Conservation (phyloP, 2,329 filamentous ascomycete genomes). For the Fusarium sp. region DNA sequence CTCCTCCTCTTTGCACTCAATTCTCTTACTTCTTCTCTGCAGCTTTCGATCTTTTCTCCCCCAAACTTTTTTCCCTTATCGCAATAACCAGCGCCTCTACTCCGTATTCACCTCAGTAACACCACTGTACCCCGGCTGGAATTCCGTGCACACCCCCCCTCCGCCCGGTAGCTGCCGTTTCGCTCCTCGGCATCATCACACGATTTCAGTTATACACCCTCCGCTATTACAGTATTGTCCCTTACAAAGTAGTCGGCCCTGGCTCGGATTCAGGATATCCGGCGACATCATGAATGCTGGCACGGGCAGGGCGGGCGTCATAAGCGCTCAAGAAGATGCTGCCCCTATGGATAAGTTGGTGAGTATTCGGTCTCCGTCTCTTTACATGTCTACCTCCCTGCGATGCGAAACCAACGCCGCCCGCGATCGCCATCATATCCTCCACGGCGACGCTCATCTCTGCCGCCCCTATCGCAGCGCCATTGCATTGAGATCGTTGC, state of each 20-base stretch:
- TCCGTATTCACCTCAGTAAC: slow-evolving; percentile 12
- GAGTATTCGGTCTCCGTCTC: slow-evolving; percentile 51
- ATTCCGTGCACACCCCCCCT: slow-evolving; percentile 47
- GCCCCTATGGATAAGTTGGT: slow-evolving; percentile 70
- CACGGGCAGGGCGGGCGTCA: slow-evolving; percentile 68
- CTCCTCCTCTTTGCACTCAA: slow-evolving; percentile 5
- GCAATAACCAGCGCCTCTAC: slow-evolving; percentile 8
- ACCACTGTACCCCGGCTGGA: slow-evolving; percentile 40
- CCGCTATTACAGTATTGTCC: slow-evolving; percentile 31
- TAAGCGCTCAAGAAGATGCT: slow-evolving; percentile 65
- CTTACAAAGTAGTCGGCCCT: slow-evolving; percentile 43
- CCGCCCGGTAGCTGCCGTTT: slow-evolving; percentile 47
- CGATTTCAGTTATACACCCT: slow-evolving; percentile 52
- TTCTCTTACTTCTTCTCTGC: background rate
- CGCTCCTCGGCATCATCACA: slow-evolving; percentile 51
- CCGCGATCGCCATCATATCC: slow-evolving; percentile 17
- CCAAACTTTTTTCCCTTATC: slow-evolving; percentile 17
- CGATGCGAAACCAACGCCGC: slow-evolving; percentile 18
- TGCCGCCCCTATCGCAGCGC: slow-evolving; percentile 25
- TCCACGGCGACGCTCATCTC: slow-evolving; percentile 16
- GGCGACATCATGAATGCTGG: slow-evolving; percentile 55
- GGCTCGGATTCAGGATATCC: slow-evolving; percentile 42
- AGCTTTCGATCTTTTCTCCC: background rate
- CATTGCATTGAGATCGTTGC: slow-evolving; percentile 8
- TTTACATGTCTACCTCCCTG: slow-evolving; percentile 24